Percentiles rank a stretch among this genome's conserved stretches.
phyloP scores from a whole-genome alignment of 2,329 filamentous ascomycete species.

The Talaromyces rugulosus region DNA sequence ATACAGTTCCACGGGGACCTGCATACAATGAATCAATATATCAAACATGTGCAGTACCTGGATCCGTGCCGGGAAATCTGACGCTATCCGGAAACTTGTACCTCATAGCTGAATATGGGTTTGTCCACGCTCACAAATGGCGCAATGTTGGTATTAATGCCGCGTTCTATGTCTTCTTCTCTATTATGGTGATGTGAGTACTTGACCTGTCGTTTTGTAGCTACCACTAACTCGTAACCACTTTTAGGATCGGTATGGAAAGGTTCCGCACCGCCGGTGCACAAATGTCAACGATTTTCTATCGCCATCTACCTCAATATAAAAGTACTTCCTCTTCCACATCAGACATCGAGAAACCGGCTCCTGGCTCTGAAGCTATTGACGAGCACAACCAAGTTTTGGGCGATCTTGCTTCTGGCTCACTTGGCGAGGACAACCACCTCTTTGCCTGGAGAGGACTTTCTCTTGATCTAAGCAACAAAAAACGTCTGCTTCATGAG shows the following conservation, averaged over 20 bases:
- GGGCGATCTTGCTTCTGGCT: too few relatives aligned
- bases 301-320: constrained; percentile 16
- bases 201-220: too few relatives aligned
- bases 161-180: constrained; percentile 60
- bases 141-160: constrained; percentile 66
- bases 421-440: too few relatives aligned
- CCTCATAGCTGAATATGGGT: constrained; percentile 45
- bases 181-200: not conserved
- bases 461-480: too few relatives aligned
- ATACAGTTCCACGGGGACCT: not conserved
- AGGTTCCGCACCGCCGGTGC: not conserved
- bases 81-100: not conserved
- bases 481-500: too few relatives aligned
- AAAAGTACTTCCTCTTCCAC: too few relatives aligned
- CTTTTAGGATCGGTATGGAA: not conserved
- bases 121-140: constrained; percentile 58
- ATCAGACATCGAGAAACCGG: too few relatives aligned
- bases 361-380: too few relatives aligned
- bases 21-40: not conserved
- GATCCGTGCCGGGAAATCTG: not conserved
- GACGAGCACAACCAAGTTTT: too few relatives aligned
- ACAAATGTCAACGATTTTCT: not conserved
- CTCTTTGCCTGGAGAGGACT: too few relatives aligned
- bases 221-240: too few relatives aligned
- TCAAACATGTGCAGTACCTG: not conserved